Percentiles rank a stretch among this genome's conserved stretches.
Evolutionary conservation across 768 basidiomycete genomes (phyloP).

Genomic region (Pisolithus tinctorius): DNA sequence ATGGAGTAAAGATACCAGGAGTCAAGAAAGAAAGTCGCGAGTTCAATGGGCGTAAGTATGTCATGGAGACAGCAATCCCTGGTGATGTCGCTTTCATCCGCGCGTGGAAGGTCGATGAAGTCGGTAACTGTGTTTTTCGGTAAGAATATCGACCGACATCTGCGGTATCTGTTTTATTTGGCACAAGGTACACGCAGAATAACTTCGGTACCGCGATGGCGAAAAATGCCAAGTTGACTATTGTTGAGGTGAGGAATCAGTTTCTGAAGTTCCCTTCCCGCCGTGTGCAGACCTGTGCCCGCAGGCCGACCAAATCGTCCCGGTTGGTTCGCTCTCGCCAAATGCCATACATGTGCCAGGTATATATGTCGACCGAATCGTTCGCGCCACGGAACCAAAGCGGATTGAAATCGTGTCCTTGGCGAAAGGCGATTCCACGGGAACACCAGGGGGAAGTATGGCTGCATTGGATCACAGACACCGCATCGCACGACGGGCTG

Average conservation of each 20-base stretch:
- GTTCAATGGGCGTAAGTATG: constrained; percentile 72
- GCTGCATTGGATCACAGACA: constrained; percentile 51
- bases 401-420: constrained; percentile 70
- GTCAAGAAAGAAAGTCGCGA: constrained; percentile 70
- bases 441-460: constrained; percentile 29
- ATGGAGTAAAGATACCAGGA: constrained; percentile 66
- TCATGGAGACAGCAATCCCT: constrained; percentile 73
- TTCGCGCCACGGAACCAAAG: constrained; percentile 70
- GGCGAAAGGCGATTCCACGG: constrained; percentile 39
- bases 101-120: constrained; percentile 91
- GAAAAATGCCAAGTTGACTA: constrained; percentile 81
- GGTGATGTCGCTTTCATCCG: constrained; percentile 82
- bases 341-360: constrained; percentile 78
- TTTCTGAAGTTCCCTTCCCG: constrained; percentile 4
- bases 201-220: constrained; percentile 89
- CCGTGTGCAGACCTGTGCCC: not conserved
- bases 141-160: constrained; percentile 24
- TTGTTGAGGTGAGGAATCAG: constrained; percentile 63
- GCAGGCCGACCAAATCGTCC: constrained; percentile 86
- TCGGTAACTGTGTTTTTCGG: constrained; percentile 89
- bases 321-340: constrained; percentile 73
- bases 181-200: constrained; percentile 69
- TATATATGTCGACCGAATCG: constrained; percentile 86
- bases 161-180: not conserved
- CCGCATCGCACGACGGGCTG: constrained; percentile 79